These are phyloP conservation scores for Aureobasidium sp. DNA, from an alignment of 2,329 filamentous ascomycete genomes.

Conservation along the genomic window DNA sequence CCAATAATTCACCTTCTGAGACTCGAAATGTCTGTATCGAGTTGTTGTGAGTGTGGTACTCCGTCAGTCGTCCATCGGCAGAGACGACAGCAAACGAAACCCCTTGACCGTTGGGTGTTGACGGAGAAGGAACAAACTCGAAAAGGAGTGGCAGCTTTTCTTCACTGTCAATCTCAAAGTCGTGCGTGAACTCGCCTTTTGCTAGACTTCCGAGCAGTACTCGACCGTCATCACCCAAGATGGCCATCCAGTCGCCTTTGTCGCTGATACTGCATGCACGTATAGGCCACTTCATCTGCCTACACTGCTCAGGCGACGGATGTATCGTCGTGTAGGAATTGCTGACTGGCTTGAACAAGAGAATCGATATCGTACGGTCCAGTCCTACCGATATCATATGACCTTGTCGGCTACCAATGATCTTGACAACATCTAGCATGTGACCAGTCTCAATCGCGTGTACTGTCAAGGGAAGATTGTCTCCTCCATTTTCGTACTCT, in stretches of 20 bases:
- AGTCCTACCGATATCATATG: constrained; percentile 63
- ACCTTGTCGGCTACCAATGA: constrained; percentile 56
- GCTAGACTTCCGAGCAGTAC: constrained; percentile 59
- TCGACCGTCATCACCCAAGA: constrained; percentile 53
- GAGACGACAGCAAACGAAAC: constrained; percentile 53
- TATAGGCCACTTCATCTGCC: constrained; percentile 27
- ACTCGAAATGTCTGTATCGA: constrained; percentile 8
- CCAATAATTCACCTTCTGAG: constrained; percentile 21
- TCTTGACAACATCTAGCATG: constrained; percentile 59
- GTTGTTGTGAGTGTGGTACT: constrained; percentile 46
- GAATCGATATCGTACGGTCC: constrained; percentile 46
- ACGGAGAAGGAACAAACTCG: constrained; percentile 49
- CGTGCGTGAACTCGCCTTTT: constrained; percentile 51
- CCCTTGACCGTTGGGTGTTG: constrained; percentile 25
- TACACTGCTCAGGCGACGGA: constrained; percentile 18
- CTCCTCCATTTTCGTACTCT: constrained; percentile 38
- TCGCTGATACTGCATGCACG: constrained; percentile 59
- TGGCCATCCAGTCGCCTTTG: constrained; percentile 57
- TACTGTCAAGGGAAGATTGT: constrained; percentile 51
- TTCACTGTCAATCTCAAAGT: constrained; percentile 48
- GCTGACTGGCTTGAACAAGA: constrained; percentile 9
- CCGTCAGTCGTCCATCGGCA: constrained; percentile 56
- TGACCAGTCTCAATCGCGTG: constrained; percentile 57
- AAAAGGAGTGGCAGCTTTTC: constrained; percentile 56
- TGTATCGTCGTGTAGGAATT: constrained; percentile 16